Base-by-base conservation (phyloP, 1,284 basidiomycete genomes). In the Boletellus deceptivus region DNA sequence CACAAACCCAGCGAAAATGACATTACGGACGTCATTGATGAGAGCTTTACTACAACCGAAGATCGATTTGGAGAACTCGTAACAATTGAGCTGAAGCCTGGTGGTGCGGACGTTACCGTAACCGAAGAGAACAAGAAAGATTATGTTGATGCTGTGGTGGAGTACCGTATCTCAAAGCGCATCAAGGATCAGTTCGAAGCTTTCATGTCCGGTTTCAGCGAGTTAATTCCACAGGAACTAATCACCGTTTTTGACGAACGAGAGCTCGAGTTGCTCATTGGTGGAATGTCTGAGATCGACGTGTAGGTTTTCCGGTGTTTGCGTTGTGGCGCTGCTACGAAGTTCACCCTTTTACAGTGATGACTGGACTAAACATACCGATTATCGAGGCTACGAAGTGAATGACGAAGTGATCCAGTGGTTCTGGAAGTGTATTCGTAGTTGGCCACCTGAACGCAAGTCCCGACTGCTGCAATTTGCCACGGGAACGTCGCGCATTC, bases 91-190 rank as follows among this genome's bases (percentile, higher is more conserved):
- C 79, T 98, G 56, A 92, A 86, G 68, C 80, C 87, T 18, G 87
- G 84, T 40, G 93, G 93, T 42, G 82, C 76, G 42, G 82, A 93
- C 57, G 70, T 93, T 42, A 77, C 86, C 4, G 93, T 97, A 25
- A 96, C 91, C 5, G 80, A 98, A 70, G 90, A 91, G 27, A 98
- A 96, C 80, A 98, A 98, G 82, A 89, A 88, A 70, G 93, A 96
- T 62, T 98, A 97, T 62, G 89, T 96, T 51, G 91, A 97, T 39
- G 68, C 80, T 43, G 85, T 96, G 56, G 92, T 94, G 46, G 90
- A 94, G 64, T 93, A 94, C 74, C 87, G 93, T 59, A 96, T 97
- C 70, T 84, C 87, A 61, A 86, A 84, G 63, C 88, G 94, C 46
- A 93, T 97, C 55, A 89, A 91, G 70, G 93, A 97, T 59, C 93